These are phyloP conservation scores for Cylindrotheca closterium DNA, from an alignment of 108 stramenopile species.

Conservation along the genomic window DNA sequence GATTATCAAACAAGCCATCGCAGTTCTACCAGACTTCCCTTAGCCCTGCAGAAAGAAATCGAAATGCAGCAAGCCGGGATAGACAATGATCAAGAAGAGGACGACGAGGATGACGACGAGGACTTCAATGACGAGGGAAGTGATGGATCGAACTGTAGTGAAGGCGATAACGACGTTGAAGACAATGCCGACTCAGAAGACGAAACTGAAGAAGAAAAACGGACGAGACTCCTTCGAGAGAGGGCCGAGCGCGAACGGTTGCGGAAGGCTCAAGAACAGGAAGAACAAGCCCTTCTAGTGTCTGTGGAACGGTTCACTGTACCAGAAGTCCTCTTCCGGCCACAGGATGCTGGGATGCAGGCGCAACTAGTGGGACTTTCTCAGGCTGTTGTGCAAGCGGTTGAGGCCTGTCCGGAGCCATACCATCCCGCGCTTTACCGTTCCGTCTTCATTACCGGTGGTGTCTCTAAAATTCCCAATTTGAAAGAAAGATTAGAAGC, in stretches of 20 bases:
- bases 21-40: slow-evolving; percentile 65
- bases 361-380: slow-evolving; percentile 74
- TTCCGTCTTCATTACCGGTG: slow-evolving; percentile 83
- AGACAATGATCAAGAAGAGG: slow-evolving; percentile 33
- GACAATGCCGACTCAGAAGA: slow-evolving; percentile 68
- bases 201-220: slow-evolving; percentile 62
- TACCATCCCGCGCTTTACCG: slow-evolving; percentile 80
- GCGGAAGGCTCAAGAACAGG: slow-evolving; percentile 50
- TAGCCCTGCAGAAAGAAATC: slow-evolving; percentile 50
- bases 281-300: slow-evolving; percentile 74
- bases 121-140: slow-evolving; percentile 16
- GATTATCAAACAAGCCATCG: slow-evolving; percentile 78
- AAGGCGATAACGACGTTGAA: slow-evolving; percentile 29
- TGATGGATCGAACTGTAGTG: slow-evolving; percentile 22
- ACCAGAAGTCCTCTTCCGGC: slow-evolving; percentile 92
- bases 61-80: slow-evolving; percentile 31
- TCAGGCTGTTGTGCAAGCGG: slow-evolving; percentile 77
- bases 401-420: slow-evolving; percentile 66
- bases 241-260: slow-evolving; percentile 65
- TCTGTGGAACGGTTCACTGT: slow-evolving; percentile 91
- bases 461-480: slow-evolving; percentile 79
- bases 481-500: slow-evolving; percentile 61
- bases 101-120: slow-evolving; percentile 41
- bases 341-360: slow-evolving; percentile 85
- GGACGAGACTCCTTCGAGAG: slow-evolving; percentile 55